Evolutionary conservation across 2,329 filamentous ascomycete species (phyloP), one percentile per base, ranked within the genome.

Genomic region (Juglanconis oblonga): DNA sequence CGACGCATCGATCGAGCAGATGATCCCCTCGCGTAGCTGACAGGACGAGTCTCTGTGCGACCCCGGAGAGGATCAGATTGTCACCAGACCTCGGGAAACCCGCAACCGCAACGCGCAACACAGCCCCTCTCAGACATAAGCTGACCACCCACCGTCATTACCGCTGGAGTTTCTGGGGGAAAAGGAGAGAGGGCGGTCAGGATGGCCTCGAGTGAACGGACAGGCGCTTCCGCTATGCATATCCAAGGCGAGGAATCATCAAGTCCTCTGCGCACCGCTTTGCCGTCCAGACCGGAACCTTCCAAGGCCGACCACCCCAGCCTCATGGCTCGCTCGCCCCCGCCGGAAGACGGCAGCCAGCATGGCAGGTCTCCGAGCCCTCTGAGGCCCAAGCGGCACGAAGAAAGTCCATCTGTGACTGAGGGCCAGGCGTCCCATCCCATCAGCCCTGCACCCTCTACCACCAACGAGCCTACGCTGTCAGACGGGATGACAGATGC

Each of bases 281-380:
- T 70, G 24, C 68, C 68, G 2, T 59, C 65, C 9, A 59, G 67
- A 53, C 66, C 68, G 5, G 64, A 67, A 61, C 57, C 66, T 32
- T 62, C 64, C 42, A 67, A 66, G 51, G 47, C 32, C 31, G 55
- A 57, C 9, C 36, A 62, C 9, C 47, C 62, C 33, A 54, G 42
- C 56, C 58, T 61, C 2, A 61, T 62, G 40, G 62, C 62, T 24
- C 64, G 57, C 17, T 70, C 68, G 11, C 67, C 67, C 9, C 64
- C 67, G 4, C 57, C 66, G 9, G 67, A 68, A 48, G 67, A 66
- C 9, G 64, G 45, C n/a, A 55, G 45, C 17, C 61, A 58, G n/a
- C 52, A 61, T 55, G 51, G 61, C 48, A 59, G 62, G 42, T 62
- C 55, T 9, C 53, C 58, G 31, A 64, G 62, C 51, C 56, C 47